phyloP scores from a whole-genome alignment of 495 filamentous ascomycete species.

The Xylaria nigripes region DNA sequence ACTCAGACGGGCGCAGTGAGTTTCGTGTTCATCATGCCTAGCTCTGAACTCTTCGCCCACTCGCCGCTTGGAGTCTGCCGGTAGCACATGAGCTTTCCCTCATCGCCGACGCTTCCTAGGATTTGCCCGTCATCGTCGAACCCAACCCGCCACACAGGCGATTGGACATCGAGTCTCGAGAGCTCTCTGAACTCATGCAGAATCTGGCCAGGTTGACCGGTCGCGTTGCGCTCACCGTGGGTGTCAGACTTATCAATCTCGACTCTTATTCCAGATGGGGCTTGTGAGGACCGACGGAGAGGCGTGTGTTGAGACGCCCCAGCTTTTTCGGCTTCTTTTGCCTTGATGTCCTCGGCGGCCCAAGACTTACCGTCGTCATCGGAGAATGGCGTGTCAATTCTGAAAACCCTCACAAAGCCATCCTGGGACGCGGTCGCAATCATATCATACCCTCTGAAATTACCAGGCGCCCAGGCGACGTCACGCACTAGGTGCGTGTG shows the following conservation, averaged over 20 bases:
- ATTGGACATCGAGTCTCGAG: slow-evolving; percentile 44
- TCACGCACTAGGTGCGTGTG: slow-evolving; percentile 77
- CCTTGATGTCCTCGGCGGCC: slow-evolving; percentile 23
- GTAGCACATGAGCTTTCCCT: slow-evolving; percentile 52
- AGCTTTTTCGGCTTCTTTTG: slow-evolving; percentile 17
- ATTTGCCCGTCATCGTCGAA: slow-evolving; percentile 57
- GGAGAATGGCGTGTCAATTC: slow-evolving; percentile 54
- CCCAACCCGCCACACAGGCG: slow-evolving; percentile 52
- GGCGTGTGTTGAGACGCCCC: slow-evolving; percentile 9
- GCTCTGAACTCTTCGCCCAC: slow-evolving; percentile 48
- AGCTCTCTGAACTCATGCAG: slow-evolving; percentile 40
- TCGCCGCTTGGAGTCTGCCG: slow-evolving; percentile 44
- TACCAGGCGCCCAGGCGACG: slow-evolving; percentile 86
- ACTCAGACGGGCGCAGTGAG: slow-evolving; percentile 30
- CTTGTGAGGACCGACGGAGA: slow-evolving; percentile 19
- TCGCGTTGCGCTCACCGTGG: slow-evolving; percentile 25
- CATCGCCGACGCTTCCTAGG: slow-evolving; percentile 51
- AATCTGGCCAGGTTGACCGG: slow-evolving; percentile 37
- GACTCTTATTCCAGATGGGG: slow-evolving; percentile 48
- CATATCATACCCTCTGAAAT: slow-evolving; percentile 77
- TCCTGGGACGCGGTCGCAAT: slow-evolving; percentile 91
- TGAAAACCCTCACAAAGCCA: slow-evolving; percentile 76
- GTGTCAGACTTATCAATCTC: slow-evolving; percentile 47
- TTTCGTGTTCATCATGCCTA: slow-evolving; percentile 44
- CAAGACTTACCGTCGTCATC: slow-evolving; percentile 25